Base-by-base conservation (phyloP, 2,329 filamentous ascomycete genomes). In the Aspergillus brasiliensis region DNA sequence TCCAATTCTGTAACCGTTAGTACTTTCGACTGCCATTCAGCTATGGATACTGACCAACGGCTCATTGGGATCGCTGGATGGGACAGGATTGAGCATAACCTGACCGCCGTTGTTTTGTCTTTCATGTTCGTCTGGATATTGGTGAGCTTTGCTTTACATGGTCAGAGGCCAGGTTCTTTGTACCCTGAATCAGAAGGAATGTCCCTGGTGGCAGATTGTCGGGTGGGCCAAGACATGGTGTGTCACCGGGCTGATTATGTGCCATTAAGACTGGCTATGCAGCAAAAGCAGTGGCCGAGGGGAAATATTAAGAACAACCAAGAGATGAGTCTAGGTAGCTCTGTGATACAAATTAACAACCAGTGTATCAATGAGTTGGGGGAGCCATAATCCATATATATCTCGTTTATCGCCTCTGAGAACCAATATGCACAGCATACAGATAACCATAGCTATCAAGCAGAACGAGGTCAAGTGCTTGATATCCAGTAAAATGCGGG, bases 1-100 rank as follows among this genome's bases (percentile, higher is more conserved):
- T 72, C 81, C 81, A 83, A 64, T 83, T 82, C 72, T 78, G 2
- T 27, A 4, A 5, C 8, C 15, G 38, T 56, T 11, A 62, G 28
- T 10, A 2, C 3, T 11, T 15, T 3, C 2, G 2, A 15, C 8
- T 11, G 8, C n/a, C 13, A n/a, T 11, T 8, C 4, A 2, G 5
- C 28, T 48, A 15, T 19, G 1, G 10, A 7, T n/a, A 51, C 59
- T 19, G 57, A 74, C 75, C 61, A 79, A 62, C 5, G 77, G 76
- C 59, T 76, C 72, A 51, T 77, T 78, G 15, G 75, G 75, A 61
- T 78, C 69, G 40, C 65, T 68, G 0, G 73, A 73, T 2, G 78
- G 77, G 19, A 73, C 57, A 1, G 77, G 77, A 31, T 75, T 72
- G 3, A 79, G 73, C 42, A 79, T 66, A 17, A 73, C 31, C 21